These are phyloP conservation scores for Arachis stenosperma DNA, from an alignment of 306 rosid species.

Conservation along the genomic window DNA sequence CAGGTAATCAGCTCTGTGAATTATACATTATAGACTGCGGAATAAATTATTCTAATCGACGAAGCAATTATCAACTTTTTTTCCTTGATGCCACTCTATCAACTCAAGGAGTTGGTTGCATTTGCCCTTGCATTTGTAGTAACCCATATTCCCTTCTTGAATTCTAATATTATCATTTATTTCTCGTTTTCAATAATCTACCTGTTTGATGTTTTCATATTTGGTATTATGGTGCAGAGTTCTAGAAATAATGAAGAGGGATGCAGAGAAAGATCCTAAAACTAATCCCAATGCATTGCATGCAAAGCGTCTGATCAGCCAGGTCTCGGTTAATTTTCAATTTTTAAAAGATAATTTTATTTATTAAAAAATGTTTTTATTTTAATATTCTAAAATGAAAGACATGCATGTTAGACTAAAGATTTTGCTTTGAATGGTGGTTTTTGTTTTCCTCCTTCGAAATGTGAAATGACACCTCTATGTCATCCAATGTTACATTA, in stretches of 20 bases:
- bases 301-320: slow-evolving; percentile 74
- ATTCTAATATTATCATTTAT: neutral
- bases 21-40: neutral
- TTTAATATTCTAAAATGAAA: slow-evolving; percentile 20
- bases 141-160: neutral
- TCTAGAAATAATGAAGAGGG: slow-evolving; percentile 76
- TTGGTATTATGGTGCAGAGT: slow-evolving; percentile 67
- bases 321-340: slow-evolving; percentile 54
- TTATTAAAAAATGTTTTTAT: slow-evolving; percentile 16
- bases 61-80: neutral
- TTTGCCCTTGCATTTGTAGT: slow-evolving; percentile 1
- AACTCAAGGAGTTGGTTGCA: slow-evolving; percentile 6
- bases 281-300: slow-evolving; percentile 64
- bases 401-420: neutral
- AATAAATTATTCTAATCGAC: neutral
- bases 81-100: neutral
- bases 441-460: neutral
- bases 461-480: slow-evolving; percentile 4
- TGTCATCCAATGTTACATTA: neutral
- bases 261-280: slow-evolving; percentile 77
- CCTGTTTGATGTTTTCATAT: slow-evolving; percentile 11
- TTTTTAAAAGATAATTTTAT: slow-evolving; percentile 5
- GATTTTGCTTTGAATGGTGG: slow-evolving; percentile 15
- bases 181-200: slow-evolving; percentile 19
- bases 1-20: slow-evolving; percentile 54